Evolutionary conservation across 202 grass and related monocot genomes (phyloP), one percentile per base, ranked within the genome.

Genomic region (Zizania palustris): DNA sequence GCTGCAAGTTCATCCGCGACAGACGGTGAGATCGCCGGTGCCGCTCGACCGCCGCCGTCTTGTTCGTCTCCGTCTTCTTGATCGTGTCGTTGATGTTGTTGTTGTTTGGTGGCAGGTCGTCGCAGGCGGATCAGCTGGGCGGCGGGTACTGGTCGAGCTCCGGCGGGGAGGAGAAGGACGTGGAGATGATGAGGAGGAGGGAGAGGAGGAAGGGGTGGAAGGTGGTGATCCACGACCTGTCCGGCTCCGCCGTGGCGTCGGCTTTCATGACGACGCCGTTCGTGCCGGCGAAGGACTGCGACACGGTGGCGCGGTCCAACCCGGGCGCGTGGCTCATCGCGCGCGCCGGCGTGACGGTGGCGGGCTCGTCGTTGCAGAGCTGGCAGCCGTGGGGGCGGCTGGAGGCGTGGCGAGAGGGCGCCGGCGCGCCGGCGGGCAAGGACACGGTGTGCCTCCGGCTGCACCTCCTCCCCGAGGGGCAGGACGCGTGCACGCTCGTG

Each of bases 341-440:
- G 49, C 91, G 80, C 63, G 85, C 87, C 0, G 85, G 77, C 61
- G 60, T 80, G 0, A 33, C 70, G 1, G 78, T n/a, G n/a, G 86
- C 7, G 48, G 15, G 48, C 1, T n/a, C 46, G 6, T 81, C 75
- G 5, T 83, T 82, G 5, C 77, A 88, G 65, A 97, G 77, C 82
- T 97, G 91, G 95, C 83, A 92, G 42, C 95, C 91, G 7, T 97
- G 95, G 95, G 95, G 84, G 7, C 85, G 95, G 5, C 95, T 97
- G 0, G 91, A 94, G 77, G 95, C 95, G 16, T 97, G 95, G 95
- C 80, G 95, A 7, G 89, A 94, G 28, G 28, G 28, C 49, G 55
- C 15, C 16, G 55, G 16, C 21, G 33, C 64, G 19, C 9, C 56
- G 68, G 53, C 28, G 69, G 48, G 41, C 86, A 97, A 45, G 41